These are phyloP conservation scores for Tolypocladium pustulatum DNA, from an alignment of 2,329 filamentous ascomycete genomes.

Conservation along the genomic window DNA sequence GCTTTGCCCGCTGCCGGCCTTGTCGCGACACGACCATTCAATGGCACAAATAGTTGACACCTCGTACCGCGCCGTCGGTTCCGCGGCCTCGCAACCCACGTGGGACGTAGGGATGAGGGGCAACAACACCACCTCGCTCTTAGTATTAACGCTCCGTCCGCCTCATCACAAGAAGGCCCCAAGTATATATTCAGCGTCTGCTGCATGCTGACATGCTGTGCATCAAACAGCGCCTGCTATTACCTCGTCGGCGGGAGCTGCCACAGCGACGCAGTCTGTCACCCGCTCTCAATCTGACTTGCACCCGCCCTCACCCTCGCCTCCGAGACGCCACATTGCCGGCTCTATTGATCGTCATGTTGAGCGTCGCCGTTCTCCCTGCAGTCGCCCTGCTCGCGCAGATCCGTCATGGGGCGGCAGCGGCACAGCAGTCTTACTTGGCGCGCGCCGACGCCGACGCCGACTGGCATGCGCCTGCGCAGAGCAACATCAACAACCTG, in stretches of 20 bases:
- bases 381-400: not conserved
- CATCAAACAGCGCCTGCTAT: not conserved
- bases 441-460: conserved; percentile 22
- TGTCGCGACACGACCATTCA: not conserved
- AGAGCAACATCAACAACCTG: conserved; percentile 51
- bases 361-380: not conserved
- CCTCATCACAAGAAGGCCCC: not conserved
- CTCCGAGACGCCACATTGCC: not conserved
- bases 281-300: not conserved
- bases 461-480: conserved; percentile 47
- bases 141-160: not conserved
- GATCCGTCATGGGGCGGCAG: not conserved
- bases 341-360: not conserved
- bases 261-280: not conserved
- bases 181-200: not conserved
- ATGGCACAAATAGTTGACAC: not conserved
- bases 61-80: not conserved
- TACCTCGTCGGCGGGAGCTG: not conserved
- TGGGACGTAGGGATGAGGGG: not conserved
- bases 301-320: not conserved
- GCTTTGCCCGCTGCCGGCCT: not conserved
- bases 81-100: not conserved
- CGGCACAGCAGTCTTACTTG: not conserved
- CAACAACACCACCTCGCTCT: not conserved
- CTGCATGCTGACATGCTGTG: not conserved